Base-by-base conservation (phyloP, 139 green algal genomes). In the Chlorella sorokiniana region DNA sequence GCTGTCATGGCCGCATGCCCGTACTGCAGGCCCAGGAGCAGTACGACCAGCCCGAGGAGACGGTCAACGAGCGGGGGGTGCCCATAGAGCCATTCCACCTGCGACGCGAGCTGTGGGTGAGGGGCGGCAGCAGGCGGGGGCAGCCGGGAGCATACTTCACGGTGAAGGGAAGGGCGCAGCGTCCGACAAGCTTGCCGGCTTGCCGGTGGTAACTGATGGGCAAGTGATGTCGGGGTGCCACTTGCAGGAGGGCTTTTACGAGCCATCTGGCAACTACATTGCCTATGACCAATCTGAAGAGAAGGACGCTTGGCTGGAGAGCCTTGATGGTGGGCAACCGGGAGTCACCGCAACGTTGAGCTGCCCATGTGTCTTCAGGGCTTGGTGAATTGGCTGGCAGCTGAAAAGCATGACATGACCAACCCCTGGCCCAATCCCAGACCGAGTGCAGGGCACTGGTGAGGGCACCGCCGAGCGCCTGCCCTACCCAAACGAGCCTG, bases 61-160 rank as follows among this genome's bases (percentile, higher is more conserved):
- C 77, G 23, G 88, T 69, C 71, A 91, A 89, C 14, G 84, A 92
- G 42, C 86, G 45, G 25, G 88, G 83, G 22, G 84, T 88, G 22
- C 78, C 83, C 45, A 86, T 95, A 10, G 91, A 95, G 88, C 91
- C 91, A 25, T 95, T 95, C 78, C 89, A 95, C 84, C 83, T 95
- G 78, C 75, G 79, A 18, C 63, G 82, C 35, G 91, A 95, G 84
- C 86, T 92, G 3, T 82, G 89, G 83, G 76, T 82, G 76, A 37
- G 86, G 87, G n/a, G n/a, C n/a, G 88, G 86, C 37, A 86, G 79
- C 76, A 35, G 31, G 41, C 69, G 42, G 40, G 8, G 40, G 31
- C 14, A 76, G 69, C 41, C 20, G 29, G 45, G 48, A 11, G 48
- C 14, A 56, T 56, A 16, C 48, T 56, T 56, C 48, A 56, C 48